phyloP scores from a whole-genome alignment of 768 basidiomycete genomes.

The Suillus tomentosus region DNA sequence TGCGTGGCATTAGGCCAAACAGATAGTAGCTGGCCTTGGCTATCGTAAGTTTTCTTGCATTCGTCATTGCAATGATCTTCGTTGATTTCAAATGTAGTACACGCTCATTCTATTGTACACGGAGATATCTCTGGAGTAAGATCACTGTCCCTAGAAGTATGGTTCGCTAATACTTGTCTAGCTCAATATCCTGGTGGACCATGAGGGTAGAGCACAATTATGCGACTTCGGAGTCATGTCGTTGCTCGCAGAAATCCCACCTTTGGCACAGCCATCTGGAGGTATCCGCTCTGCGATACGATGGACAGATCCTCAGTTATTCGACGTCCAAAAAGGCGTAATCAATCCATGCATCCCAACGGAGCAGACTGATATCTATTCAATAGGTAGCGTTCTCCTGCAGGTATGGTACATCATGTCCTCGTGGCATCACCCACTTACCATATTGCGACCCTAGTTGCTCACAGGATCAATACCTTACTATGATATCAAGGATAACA shows the following conservation, averaged over 20 bases:
- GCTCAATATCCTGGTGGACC: conserved; percentile 13
- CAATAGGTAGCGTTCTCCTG: conserved; percentile 10
- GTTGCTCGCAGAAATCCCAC: conserved; percentile 6
- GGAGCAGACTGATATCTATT: conserved; percentile 9
- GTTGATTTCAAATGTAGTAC: conserved; percentile 5
- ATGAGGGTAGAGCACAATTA: background rate
- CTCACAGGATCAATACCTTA: conserved; percentile 13
- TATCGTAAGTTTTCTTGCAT: conserved; percentile 2
- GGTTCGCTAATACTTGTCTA: background rate
- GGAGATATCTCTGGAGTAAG: conserved; percentile 14
- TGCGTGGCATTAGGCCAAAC: background rate
- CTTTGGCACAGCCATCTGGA: background rate
- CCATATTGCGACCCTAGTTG: conserved; percentile 1
- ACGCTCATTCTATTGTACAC: conserved; percentile 7
- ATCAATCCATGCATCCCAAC: background rate
- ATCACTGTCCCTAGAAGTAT: background rate
- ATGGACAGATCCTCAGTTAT: conserved; percentile 13
- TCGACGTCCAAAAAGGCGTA: background rate
- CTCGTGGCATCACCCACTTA: background rate
- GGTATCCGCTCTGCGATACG: conserved; percentile 3
- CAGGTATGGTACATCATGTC: conserved; percentile 11
- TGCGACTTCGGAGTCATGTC: conserved; percentile 9
- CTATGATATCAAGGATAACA: conserved; percentile 1
- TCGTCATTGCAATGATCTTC: background rate
- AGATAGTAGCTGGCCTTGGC: conserved; percentile 5